Percentiles rank a stretch among this genome's conserved stretches.
Evolutionary conservation across 2,329 filamentous ascomycete genomes (phyloP).

Genomic region (Camillea tinctor): DNA sequence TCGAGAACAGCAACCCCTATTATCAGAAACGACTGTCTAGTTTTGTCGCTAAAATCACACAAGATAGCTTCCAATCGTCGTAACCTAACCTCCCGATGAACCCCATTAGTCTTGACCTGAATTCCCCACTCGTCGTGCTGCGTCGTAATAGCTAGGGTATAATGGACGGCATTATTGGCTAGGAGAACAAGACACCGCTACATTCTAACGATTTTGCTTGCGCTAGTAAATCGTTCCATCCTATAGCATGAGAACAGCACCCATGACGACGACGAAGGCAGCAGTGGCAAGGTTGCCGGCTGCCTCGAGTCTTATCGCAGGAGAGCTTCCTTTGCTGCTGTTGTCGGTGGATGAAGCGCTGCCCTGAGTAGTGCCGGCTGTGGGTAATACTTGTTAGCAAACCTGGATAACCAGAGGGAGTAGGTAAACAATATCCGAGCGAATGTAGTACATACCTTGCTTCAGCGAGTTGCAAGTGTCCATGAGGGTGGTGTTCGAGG

Average conservation of each 20-base stretch:
- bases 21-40: not conserved
- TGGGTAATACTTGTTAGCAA: not conserved
- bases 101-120: too few relatives aligned
- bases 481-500: slow-evolving; percentile 38
- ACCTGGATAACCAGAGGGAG: not conserved
- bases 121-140: too few relatives aligned
- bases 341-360: not conserved
- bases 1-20: not conserved
- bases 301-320: not conserved
- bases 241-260: slow-evolving; percentile 1
- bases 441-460: slow-evolving; percentile 3
- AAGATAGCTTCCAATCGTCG: not conserved
- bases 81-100: not conserved
- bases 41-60: not conserved
- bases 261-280: slow-evolving; percentile 2
- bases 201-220: not conserved
- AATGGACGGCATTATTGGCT: not conserved
- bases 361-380: not conserved
- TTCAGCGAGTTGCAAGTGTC: slow-evolving; percentile 27
- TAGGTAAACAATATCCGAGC: not conserved
- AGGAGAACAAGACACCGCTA: not conserved
- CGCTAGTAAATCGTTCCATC: not conserved
- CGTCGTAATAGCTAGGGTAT: not conserved
- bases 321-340: not conserved
- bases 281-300: not conserved